Conservation (phyloP, 192 early-diverging fungal species). For the Backusella tarrabulga region DNA sequence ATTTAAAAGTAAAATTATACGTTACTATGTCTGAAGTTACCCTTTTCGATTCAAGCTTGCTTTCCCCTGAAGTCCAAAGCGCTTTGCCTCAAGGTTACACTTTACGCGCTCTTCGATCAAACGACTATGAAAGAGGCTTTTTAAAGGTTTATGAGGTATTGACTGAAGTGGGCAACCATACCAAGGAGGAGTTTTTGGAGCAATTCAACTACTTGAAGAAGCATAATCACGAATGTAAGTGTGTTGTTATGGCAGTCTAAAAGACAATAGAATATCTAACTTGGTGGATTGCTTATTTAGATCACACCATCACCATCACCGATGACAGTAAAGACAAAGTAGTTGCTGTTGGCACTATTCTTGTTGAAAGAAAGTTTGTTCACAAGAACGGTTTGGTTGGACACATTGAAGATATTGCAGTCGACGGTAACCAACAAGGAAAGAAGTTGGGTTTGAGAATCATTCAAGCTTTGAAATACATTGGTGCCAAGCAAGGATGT, state of each 20-base stretch:
- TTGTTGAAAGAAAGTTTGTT: constrained; percentile 88
- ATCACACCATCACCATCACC: constrained; percentile 82
- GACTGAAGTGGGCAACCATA: constrained; percentile 71
- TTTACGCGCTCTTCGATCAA: constrained; percentile 60
- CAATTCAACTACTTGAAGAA: constrained; percentile 70
- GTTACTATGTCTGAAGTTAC: constrained; percentile 25
- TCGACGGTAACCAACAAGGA: constrained; percentile 57
- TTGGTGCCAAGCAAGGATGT: constrained; percentile 76
- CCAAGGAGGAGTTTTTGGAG: constrained; percentile 59
- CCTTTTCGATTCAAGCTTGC: constrained; percentile 63
- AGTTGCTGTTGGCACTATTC: constrained; percentile 76
- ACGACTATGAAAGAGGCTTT: constrained; percentile 79
- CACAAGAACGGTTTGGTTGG: constrained; percentile 75
- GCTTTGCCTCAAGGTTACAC: constrained; percentile 62
- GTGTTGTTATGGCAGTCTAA: not conserved
- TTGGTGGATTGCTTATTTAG: constrained; percentile 5
- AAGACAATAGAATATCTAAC: not conserved
- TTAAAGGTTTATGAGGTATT: constrained; percentile 61
- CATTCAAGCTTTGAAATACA: constrained; percentile 82
- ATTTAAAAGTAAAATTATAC: not conserved
- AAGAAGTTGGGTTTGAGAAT: constrained; percentile 61
- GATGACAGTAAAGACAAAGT: constrained; percentile 58
- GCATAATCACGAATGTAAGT: constrained; percentile 71
- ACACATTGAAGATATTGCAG: constrained; percentile 80
- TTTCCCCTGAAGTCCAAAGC: constrained; percentile 68